Base-by-base conservation (phyloP, 495 filamentous ascomycete genomes). In the Aspergillus coremiiformis region DNA sequence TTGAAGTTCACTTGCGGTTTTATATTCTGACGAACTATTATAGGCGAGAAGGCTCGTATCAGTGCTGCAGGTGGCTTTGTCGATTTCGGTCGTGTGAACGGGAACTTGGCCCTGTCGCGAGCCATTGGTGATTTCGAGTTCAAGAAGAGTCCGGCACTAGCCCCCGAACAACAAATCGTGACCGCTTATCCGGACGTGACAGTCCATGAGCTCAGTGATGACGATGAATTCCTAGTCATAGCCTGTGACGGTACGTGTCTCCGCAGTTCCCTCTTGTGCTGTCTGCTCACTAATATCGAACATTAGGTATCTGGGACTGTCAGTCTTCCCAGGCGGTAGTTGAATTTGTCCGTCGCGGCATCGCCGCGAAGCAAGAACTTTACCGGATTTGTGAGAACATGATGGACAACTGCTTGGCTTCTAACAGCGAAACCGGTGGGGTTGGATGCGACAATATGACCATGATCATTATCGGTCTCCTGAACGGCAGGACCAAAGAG, bases 391-490 rank as follows among this genome's bases (percentile, higher is more conserved):
- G 90, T 70, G 93, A 98, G 75, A 98, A 98, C 75, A 94, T 98
- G 90, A 98, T 98, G 93, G 91, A 97, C 75, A 98, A 97, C 72
- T 98, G 93, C 66, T 79, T 97, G 49, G 88, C 93, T 24, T 90
- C 90, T 46, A 96, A 93, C 77, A 93, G 90, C 60, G 94, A 98
- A 70, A 97, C 93, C 37, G 93, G 93, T 27, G 93, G 93, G 39
- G 93, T 98, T 44, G 93, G 93, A 54, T 98, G 93, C 71, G 93
- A 98, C 72, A 98, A 98, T 76, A 98, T 98, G 93, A 98, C 93
- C 57, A 96, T 97, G 87, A 78, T 84, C 60, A 75, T 98, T 57
- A 76, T 98, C 65, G 93, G 85, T 55, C 81, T 98, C 62, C 81
- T 98, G 49, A 81, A 84, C 57, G 93, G 92, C 66, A 85, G 84